Conservation (phyloP, 176 grass and related monocot species). For the Oryza brachyantha region DNA sequence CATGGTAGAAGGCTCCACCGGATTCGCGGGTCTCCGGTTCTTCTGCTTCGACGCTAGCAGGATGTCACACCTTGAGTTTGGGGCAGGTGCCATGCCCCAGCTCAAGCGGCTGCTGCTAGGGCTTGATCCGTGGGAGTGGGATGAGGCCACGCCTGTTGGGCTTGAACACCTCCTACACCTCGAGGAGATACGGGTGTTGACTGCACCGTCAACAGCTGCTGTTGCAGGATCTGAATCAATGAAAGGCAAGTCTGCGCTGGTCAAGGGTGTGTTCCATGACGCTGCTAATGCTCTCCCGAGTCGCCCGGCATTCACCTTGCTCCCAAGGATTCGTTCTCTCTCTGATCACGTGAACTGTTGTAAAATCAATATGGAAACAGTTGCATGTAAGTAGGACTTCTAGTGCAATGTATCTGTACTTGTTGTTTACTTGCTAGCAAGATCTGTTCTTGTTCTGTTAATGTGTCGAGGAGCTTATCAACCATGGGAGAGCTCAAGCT, state of each 20-base stretch:
- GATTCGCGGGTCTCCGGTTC: not conserved
- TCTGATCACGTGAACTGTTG: not conserved
- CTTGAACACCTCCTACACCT: not conserved
- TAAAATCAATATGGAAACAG: not conserved
- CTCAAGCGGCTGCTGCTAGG: not conserved
- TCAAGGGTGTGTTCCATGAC: not conserved
- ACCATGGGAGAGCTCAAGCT: too few species aligned
- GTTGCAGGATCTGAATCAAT: not conserved
- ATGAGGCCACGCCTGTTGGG: not conserved
- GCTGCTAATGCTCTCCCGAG: not conserved
- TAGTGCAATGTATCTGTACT: not conserved
- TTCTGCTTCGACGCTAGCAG: not conserved
- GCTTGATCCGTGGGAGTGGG: not conserved
- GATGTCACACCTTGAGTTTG: not conserved
- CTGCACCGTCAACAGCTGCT: not conserved
- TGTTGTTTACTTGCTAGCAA: not conserved
- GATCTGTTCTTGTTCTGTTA: too few species aligned
- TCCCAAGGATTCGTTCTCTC: not conserved
- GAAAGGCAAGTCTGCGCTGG: not conserved
- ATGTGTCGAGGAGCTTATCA: too few species aligned
- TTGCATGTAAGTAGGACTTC: not conserved
- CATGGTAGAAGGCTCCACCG: not conserved
- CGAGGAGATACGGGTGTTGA: not conserved
- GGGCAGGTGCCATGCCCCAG: too few species aligned
- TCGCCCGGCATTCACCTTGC: not conserved